Percentiles rank a stretch among this genome's conserved stretches.
These are phyloP conservation scores for Penicillium egyptiacum DNA, from an alignment of 495 filamentous ascomycete genomes.

Conservation along the genomic window DNA sequence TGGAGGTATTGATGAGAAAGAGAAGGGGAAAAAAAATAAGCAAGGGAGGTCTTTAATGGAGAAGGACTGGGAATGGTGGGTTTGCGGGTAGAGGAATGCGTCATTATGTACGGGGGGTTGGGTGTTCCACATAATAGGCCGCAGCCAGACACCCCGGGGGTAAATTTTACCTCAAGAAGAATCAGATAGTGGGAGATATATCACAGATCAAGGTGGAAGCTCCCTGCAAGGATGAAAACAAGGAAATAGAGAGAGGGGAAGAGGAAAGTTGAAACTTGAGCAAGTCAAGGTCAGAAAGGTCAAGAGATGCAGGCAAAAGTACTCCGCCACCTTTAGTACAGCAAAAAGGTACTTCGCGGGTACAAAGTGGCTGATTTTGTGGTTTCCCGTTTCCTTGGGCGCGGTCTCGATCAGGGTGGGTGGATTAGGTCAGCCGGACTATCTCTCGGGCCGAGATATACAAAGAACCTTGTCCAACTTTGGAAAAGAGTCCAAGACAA, in stretches of 20 bases:
- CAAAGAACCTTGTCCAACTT: background rate
- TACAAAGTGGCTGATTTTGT: slow-evolving; percentile 7
- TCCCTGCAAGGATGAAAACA: slow-evolving; percentile 4
- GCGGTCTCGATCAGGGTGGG: slow-evolving; percentile 15
- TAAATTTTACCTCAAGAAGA: slow-evolving; percentile 8
- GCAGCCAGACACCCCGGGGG: slow-evolving; percentile 5
- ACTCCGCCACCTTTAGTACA: slow-evolving; percentile 29
- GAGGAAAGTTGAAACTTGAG: background rate
- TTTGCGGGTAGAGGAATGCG: slow-evolving; percentile 38
- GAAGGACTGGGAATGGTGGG: slow-evolving; percentile 18
- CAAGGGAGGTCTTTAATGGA: slow-evolving; percentile 20
- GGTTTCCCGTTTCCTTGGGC: slow-evolving; percentile 22
- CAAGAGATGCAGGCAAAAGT: slow-evolving; percentile 17
- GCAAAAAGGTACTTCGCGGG: slow-evolving; percentile 22
- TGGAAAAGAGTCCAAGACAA: background rate
- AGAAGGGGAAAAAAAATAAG: slow-evolving; percentile 15
- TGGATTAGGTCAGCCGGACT: slow-evolving; percentile 20
- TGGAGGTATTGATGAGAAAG: slow-evolving; percentile 19
- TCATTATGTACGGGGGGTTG: slow-evolving; percentile 40
- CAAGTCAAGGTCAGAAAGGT: slow-evolving; percentile 1
- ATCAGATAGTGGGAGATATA: background rate
- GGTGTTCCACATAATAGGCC: slow-evolving; percentile 13
- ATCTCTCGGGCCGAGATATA: slow-evolving; percentile 16
- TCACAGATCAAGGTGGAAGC: background rate
- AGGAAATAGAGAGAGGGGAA: slow-evolving; percentile 9